Evolutionary conservation across 768 basidiomycete genomes (phyloP), one percentile per base, ranked within the genome.

Genomic region (Fibroporia radiculosa): DNA sequence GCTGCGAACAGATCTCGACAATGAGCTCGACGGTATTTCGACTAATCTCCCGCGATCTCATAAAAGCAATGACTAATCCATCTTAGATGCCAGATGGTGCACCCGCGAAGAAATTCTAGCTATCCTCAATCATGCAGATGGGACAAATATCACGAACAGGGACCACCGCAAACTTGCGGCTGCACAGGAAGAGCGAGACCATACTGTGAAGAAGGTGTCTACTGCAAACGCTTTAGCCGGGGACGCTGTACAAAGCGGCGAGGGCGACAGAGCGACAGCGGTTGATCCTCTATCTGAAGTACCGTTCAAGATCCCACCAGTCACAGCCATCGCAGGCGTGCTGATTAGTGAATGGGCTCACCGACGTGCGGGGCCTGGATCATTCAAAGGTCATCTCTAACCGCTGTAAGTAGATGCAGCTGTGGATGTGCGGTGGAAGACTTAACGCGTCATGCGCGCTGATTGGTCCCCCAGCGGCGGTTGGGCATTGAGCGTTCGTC

Each of bases 1-100:
- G 5, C 83, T 98, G 47, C 78, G 91, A 13, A 68, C 72, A 5
- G 93, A 97, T 60, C 74, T 99, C 2, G 95, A 98, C 59, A 95
- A 95, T 53, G 95, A 99, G 67, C 77, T 99, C 16, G 82, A 82
- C 57, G 90, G 92, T 86, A 48, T 40, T 75, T 63, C 13, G 25
- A 34, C 20, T 16, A 28, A 1, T 31, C 35, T 31, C 22, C 16
- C 14, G n/a, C 29, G 16, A 27, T 27, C 23, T 16, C 11, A 29
- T 8, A 20, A 19, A 19, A 26, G 35, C n/a, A 8, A 8, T 39
- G 37, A 6, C 19, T 22, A 10, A 22, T 39, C 25, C 18, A 3
- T 27, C 38, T 14, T 56, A 93, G 93, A 97, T 58, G 93, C 92
- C 1, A 75, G 74, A 39, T 99, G 90, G 90, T 96, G 80, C 64